Evolutionary conservation across 441 rosid species (phyloP).

Genomic region (Bocquillonia castaneifolia): DNA sequence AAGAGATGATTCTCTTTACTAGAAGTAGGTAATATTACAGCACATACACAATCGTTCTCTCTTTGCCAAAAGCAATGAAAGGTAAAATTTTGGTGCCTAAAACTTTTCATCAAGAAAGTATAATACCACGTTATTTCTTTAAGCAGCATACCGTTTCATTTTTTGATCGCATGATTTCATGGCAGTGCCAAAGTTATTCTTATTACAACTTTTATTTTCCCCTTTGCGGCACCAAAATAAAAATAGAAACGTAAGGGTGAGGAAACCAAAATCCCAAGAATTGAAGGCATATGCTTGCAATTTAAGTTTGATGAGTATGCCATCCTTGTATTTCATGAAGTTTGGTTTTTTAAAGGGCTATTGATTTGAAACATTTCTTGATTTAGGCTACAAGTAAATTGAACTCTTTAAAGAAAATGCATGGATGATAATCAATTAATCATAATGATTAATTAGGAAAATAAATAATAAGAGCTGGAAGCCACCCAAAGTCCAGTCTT

Average conservation of each 20-base stretch:
- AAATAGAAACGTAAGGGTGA: constrained; percentile 21
- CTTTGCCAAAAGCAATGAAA: background rate
- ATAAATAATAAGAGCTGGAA: constrained; percentile 12
- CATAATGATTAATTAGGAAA: background rate
- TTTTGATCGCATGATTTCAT: no score
- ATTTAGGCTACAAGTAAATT: background rate
- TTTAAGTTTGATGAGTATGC: background rate
- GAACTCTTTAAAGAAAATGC: background rate
- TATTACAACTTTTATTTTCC: background rate
- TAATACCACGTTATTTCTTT: background rate
- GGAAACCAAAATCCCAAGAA: constrained; percentile 25
- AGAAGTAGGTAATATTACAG: background rate
- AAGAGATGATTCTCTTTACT: background rate
- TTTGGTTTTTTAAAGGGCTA: background rate
- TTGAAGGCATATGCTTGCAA: constrained; percentile 15
- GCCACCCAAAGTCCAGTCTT: background rate
- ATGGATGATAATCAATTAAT: no score
- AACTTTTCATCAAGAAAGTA: background rate
- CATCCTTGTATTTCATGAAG: background rate
- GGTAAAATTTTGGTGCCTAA: background rate
- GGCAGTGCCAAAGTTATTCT: no score
- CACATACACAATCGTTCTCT: background rate
- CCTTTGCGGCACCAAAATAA: constrained; percentile 10
- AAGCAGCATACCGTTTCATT: no score
- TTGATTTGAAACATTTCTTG: background rate